These are phyloP conservation scores for Protomyces arabidopsidicola DNA, from an alignment of 1,139 yeast species.

Conservation along the genomic window DNA sequence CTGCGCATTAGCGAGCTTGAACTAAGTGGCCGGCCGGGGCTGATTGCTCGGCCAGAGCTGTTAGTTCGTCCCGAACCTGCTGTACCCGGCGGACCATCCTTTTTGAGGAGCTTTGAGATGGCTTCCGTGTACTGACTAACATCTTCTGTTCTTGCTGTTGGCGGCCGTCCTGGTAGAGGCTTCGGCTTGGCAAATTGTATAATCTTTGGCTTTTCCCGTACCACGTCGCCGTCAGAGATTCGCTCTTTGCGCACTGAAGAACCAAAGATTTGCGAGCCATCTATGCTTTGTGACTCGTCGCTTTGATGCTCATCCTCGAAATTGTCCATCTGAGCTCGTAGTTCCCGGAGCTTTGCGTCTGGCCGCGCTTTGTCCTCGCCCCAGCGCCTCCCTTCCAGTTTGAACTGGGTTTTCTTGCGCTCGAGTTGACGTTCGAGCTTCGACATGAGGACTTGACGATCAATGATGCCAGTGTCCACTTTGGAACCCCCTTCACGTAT, in stretches of 20 bases:
- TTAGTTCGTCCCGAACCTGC: neutral
- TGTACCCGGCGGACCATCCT: neutral
- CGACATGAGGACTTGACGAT: slow-evolving; percentile 39
- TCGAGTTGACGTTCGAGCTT: slow-evolving; percentile 51
- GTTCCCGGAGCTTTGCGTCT: slow-evolving; percentile 63
- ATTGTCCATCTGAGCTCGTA: slow-evolving; percentile 55
- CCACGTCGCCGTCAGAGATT: slow-evolving; percentile 4
- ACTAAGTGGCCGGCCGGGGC: neutral
- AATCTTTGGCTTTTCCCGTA: slow-evolving; percentile 24
- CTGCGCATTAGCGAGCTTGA: neutral
- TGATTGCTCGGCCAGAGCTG: neutral
- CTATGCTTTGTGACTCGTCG: neutral
- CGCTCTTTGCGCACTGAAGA: neutral
- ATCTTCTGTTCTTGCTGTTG: neutral
- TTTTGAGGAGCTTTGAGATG: neutral
- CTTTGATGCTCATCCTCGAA: no score
- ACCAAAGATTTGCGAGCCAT: neutral
- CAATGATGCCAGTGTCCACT: slow-evolving; percentile 37
- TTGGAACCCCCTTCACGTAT: slow-evolving; percentile 46
- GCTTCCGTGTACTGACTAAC: neutral
- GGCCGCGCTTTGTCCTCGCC: slow-evolving; percentile 54
- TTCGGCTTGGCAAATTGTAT: slow-evolving; percentile 20
- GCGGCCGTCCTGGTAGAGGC: slow-evolving; percentile 12
- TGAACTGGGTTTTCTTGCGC: slow-evolving; percentile 58
- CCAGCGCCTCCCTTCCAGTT: slow-evolving; percentile 50